A percentile compares a stretch with the other conserved stretches of the same genome.
phyloP scores from a whole-genome alignment of 2,329 filamentous ascomycete genomes.

The Fusarium multiceps region DNA sequence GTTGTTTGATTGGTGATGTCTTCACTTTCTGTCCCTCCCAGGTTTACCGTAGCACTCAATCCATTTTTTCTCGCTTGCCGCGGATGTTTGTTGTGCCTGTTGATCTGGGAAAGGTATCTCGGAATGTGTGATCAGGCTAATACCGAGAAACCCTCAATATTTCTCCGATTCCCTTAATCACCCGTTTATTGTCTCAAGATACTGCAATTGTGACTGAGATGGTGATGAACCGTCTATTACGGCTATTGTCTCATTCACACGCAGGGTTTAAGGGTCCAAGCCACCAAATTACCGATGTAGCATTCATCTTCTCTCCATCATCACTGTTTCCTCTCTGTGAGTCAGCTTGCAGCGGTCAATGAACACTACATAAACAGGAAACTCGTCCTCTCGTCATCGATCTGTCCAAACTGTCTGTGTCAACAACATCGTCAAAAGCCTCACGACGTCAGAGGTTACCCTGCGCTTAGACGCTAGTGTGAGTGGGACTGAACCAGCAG shows the following conservation, averaged over 20 bases:
- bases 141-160: not conserved
- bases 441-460: slow-evolving; percentile 38
- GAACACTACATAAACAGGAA: not conserved
- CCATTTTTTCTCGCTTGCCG: slow-evolving; percentile 32
- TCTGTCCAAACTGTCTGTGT: not conserved
- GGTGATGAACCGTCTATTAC: slow-evolving; percentile 15
- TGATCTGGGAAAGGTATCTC: slow-evolving; percentile 27
- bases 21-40: slow-evolving; percentile 5
- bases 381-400: slow-evolving; percentile 24
- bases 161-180: not conserved
- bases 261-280: slow-evolving; percentile 28
- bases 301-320: not conserved
- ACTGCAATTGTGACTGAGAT: not conserved
- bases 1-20: slow-evolving; percentile 35
- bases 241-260: slow-evolving; percentile 1
- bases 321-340: not conserved
- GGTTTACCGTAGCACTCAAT: not conserved
- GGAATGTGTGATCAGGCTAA: not conserved
- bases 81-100: slow-evolving; percentile 19
- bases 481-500: not conserved
- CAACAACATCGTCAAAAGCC: slow-evolving; percentile 34
- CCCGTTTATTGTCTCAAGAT: not conserved
- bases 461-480: not conserved
- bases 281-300: slow-evolving; percentile 22
- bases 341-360: not conserved